phyloP scores from a whole-genome alignment of 108 stramenopile genomes.

The Skeletonema tropicum region DNA sequence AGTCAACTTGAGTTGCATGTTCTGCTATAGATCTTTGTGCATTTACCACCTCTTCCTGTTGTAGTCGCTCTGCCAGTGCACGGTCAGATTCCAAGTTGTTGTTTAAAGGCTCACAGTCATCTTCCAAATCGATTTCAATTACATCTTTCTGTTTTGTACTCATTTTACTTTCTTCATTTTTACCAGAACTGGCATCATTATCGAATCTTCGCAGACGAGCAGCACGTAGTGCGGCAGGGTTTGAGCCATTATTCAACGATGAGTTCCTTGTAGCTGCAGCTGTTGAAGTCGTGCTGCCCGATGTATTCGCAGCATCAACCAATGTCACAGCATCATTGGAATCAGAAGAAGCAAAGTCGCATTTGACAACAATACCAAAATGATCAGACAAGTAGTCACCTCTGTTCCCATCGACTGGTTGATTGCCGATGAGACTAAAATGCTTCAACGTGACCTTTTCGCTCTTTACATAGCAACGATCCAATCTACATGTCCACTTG shows the following conservation, averaged over 20 bases:
- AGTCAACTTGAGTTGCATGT: neutral
- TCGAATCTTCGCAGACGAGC: constrained; percentile 2
- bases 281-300: neutral
- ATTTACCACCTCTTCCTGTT: neutral
- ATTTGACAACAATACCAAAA: constrained; percentile 18
- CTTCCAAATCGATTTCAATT: neutral
- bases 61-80: neutral
- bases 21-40: neutral
- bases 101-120: neutral
- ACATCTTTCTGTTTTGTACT: neutral
- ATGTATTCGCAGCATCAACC: neutral
- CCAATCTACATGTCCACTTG: constrained; percentile 21
- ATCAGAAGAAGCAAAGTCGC: neutral
- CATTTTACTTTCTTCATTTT: neutral
- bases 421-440: constrained; percentile 28
- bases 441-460: constrained; percentile 8
- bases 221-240: neutral
- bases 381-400: constrained; percentile 36
- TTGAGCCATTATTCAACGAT: neutral
- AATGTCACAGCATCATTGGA: neutral
- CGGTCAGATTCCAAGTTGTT: neutral
- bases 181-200: neutral
- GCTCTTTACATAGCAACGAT: constrained; percentile 31
- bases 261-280: neutral
- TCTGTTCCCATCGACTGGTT: constrained; percentile 4